Base-by-base conservation (phyloP, 2,329 filamentous ascomycete species). In the Aspergillus melleus region DNA sequence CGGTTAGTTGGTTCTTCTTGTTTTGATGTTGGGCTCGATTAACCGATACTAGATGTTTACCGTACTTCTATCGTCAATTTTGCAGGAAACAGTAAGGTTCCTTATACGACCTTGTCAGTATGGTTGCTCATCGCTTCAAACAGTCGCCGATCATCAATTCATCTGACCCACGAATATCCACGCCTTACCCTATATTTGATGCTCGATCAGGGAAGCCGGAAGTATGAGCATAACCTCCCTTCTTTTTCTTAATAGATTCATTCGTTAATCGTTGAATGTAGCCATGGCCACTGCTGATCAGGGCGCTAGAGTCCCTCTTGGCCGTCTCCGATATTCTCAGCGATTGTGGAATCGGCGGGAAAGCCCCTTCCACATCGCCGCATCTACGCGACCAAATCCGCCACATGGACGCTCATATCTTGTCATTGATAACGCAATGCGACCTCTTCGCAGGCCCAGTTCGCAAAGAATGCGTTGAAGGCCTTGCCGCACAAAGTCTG, bases 111-210 rank as follows among this genome's bases (percentile, higher is more conserved):
- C 54, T 14, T 11, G 16, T 19, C n/a, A 51, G 16, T 16, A n/a
- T 5, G 26, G 14, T 6, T 16, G 5, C 36, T 42, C 14, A 42
- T 42, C 14, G 16, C 32, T 42, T n/a, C 29, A 8, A 20, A 42
- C n/a, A 70, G 68, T 55, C 63, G 5, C 69, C 69, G 4, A 61
- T 71, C 19, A 58, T 70, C 16, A 56, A 49, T 9, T 49, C 52
- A 2, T 24, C 64, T 26, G 69, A 71, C 47, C 58, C 55, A 20
- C 59, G 68, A n/a, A 69, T 71, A 22, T 67, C 61, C 11, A 70
- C 66, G 1, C 65, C 69, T 0, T 68, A 64, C 56, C 69, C 69
- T 10, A 54, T 53, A 44, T 68, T 70, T 30, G 56, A 57, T 19
- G 16, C 39, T 14, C 10, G 49, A n/a, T 19, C 52, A 9, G 60